Evolutionary conservation across 2,329 filamentous ascomycete genomes (phyloP).

Genomic region (Chrysosporium keratinophilum): DNA sequence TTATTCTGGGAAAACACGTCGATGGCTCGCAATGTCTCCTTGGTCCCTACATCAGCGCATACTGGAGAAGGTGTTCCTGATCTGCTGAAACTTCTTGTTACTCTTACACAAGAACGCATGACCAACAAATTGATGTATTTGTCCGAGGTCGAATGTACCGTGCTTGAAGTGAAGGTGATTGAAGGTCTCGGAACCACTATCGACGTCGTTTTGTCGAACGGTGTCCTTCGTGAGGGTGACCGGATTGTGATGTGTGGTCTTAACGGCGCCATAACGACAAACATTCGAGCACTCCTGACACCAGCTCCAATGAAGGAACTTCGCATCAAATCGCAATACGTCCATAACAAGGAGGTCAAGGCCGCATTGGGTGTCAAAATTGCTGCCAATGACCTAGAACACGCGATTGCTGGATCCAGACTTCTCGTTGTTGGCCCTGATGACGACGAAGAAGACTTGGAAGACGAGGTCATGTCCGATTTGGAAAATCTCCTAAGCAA

Average conservation of each 20-base stretch:
- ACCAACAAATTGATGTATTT: slow-evolving; percentile 96
- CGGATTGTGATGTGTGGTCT: slow-evolving; percentile 90
- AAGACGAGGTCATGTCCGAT: slow-evolving; percentile 93
- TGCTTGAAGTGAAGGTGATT: slow-evolving; percentile 97
- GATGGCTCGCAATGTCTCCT: slow-evolving; percentile 86
- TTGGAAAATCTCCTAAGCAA: slow-evolving; percentile 81
- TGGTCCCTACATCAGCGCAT: slow-evolving; percentile 92
- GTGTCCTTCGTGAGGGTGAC: slow-evolving; percentile 87
- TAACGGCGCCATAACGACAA: slow-evolving; percentile 91
- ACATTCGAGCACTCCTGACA: slow-evolving; percentile 86
- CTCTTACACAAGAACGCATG: slow-evolving; percentile 94
- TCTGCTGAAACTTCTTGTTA: slow-evolving; percentile 90
- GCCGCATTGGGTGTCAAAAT: slow-evolving; percentile 98
- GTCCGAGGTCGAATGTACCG: slow-evolving; percentile 92
- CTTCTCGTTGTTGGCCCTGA: slow-evolving; percentile 88
- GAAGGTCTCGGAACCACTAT: slow-evolving; percentile 98
- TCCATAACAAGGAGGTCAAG: slow-evolving; percentile 99
- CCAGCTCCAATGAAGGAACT: slow-evolving; percentile 88
- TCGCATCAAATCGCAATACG: slow-evolving; percentile 88
- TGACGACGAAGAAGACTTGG: slow-evolving; percentile 92
- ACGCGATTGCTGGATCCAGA: slow-evolving; percentile 90
- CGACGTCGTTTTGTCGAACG: slow-evolving; percentile 92
- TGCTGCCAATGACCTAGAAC: slow-evolving; percentile 86
- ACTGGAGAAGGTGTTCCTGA: slow-evolving; percentile 99
- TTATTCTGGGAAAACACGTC: slow-evolving; percentile 97